phyloP scores from a whole-genome alignment of 208 protist genomes.

The Acanthamoeba royreba region DNA sequence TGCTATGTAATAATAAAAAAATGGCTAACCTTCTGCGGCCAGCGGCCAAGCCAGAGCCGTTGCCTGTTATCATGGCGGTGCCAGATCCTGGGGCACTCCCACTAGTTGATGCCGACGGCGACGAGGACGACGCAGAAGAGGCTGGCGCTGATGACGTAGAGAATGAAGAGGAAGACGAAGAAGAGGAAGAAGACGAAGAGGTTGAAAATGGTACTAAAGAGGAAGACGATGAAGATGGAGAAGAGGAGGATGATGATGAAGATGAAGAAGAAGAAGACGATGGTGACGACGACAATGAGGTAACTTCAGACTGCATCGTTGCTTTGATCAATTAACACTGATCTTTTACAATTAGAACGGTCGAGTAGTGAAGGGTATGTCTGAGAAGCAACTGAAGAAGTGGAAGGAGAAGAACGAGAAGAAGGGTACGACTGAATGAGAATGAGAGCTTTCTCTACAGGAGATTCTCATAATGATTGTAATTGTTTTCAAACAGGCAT shows the following conservation, averaged over 20 bases:
- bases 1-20: not conserved
- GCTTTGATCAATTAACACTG: not conserved
- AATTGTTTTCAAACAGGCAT: conserved; percentile 55
- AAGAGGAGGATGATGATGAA: not conserved
- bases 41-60: not conserved
- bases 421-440: not conserved
- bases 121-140: not conserved
- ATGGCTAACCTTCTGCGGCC: not conserved
- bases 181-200: not conserved
- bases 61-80: not conserved
- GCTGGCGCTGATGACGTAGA: not conserved
- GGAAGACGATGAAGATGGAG: not conserved
- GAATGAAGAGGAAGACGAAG: not conserved
- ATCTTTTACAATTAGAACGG: not conserved
- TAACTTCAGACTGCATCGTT: not conserved
- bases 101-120: not conserved
- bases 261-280: not conserved
- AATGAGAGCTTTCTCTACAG: not conserved
- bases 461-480: not conserved
- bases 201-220: not conserved
- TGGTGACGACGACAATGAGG: not conserved
- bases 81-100: not conserved
- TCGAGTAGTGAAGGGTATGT: conserved; percentile 24
- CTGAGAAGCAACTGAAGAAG: conserved; percentile 38
- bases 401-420: not conserved